A percentile compares a stretch with the other conserved stretches of the same genome.
Evolutionary conservation across 139 green algal species (phyloP).

Genomic region (Bryopsis sp.): DNA sequence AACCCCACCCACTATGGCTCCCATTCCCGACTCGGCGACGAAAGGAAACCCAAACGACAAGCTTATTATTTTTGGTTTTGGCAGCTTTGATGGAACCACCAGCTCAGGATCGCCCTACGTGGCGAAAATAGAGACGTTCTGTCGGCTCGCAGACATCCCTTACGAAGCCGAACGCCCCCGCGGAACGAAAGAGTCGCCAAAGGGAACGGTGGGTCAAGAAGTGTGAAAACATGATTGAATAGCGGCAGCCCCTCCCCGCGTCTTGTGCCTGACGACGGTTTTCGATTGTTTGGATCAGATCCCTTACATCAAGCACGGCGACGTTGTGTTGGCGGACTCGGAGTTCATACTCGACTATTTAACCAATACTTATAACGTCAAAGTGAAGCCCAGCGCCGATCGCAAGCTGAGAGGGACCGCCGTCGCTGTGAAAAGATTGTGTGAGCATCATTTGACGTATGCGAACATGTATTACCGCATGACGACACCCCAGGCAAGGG

Average conservation of each 20-base stretch:
- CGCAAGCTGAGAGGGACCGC: neutral
- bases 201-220: neutral
- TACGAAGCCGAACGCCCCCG: neutral
- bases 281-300: neutral
- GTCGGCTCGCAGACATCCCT: neutral
- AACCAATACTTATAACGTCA: neutral
- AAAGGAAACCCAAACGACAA: neutral
- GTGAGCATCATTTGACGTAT: neutral
- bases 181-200: neutral
- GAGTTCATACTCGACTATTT: neutral
- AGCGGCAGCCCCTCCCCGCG: too few species aligned
- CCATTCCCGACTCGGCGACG: too few species aligned
- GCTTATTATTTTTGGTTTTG: neutral
- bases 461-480: neutral
- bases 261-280: too few species aligned
- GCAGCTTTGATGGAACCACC: neutral
- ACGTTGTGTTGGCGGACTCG: neutral
- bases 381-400: neutral
- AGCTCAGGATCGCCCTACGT: neutral
- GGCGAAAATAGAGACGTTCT: neutral
- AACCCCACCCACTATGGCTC: too few species aligned
- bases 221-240: too few species aligned
- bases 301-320: neutral
- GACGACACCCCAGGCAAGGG: neutral
- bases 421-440: neutral